Base-by-base conservation (phyloP, 129 eudicot species). In the Arctium lappa region DNA sequence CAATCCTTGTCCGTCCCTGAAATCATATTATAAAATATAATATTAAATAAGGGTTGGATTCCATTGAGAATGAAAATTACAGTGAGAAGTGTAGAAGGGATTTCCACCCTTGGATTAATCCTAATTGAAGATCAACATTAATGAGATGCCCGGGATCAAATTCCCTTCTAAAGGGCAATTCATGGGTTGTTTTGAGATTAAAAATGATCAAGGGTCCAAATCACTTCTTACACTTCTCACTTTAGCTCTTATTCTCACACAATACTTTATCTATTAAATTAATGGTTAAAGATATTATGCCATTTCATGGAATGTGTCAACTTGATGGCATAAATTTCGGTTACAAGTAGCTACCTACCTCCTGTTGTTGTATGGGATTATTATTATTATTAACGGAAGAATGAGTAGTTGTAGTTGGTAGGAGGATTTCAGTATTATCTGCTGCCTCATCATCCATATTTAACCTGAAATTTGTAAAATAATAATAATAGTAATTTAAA, bases 401-500 rank as follows among this genome's bases (percentile, higher is more conserved):
- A 65, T 69, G 85, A 82, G 69, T 79, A 88, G 71, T 86, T 79
- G 82, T 6, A 2, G 78, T 36, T 1, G 83, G 60, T 15, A 79
- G 37, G 75, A 83, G 84, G 60, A 62, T 75, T 46, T 84, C 86
- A 36, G 65, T 46, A 46, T 1, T 42, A 74, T 74, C 88, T 44
- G 84, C 85, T 80, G 83, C 75, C 53, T 78, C 62, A 33, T 88
- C 97, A 78, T 81, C 88, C 73, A 91, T 80, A 87, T 89, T 76
- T 86, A 95, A 78, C 79, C 98, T 94, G 93, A 73, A 82, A 80
- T 62, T 74, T 56, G 16, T 33, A 65, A 6, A 3, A 79, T 40
- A 22, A 44, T 13, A 22, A n/a, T 10, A 4, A 13, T 40, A 3
- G 29, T 56, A 1, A 29, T 3, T 5, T 3, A 12, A 72, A 48